A percentile compares a stretch with the other conserved stretches of the same genome.
Conservation (phyloP, 305 asterid genomes). For the Striga hermonthica region DNA sequence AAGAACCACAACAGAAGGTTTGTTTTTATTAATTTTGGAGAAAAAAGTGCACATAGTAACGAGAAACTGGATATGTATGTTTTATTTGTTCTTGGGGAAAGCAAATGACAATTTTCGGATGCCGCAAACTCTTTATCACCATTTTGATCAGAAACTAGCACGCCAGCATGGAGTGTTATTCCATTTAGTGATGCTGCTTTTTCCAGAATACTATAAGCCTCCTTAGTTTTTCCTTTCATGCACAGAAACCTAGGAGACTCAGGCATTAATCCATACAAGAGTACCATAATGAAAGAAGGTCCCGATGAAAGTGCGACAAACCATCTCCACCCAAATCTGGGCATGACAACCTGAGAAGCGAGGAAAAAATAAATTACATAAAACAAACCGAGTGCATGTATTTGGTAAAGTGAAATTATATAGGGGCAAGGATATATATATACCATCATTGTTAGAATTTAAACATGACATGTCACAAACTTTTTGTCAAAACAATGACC, state of each 20-base stretch:
- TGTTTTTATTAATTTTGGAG: conserved; percentile 45
- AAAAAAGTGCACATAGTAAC: conserved; percentile 45
- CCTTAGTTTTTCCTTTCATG: conserved; percentile 52
- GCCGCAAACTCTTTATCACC: conserved; percentile 31
- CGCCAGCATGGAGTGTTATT: conserved; percentile 52
- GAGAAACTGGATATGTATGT: conserved; percentile 38
- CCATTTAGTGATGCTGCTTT: conserved; percentile 55
- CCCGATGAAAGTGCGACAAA: conserved; percentile 56
- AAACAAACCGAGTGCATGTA: background rate
- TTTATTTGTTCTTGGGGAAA: conserved; percentile 34
- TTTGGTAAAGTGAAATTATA: conserved; percentile 4
- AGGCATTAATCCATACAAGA: conserved; percentile 44
- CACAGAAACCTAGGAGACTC: conserved; percentile 84
- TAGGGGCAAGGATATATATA: background rate
- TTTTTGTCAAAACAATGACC: background rate
- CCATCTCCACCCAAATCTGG: conserved; percentile 88
- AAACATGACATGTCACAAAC: background rate
- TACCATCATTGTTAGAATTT: background rate
- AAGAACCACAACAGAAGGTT: conserved; percentile 70
- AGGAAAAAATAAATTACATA: background rate
- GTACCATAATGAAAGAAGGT: conserved; percentile 52
- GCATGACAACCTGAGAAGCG: conserved; percentile 61
- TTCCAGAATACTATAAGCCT: conserved; percentile 54
- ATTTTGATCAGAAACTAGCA: conserved; percentile 52
- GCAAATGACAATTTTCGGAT: conserved; percentile 38